Base-by-base conservation (phyloP, 495 filamentous ascomycete genomes). In the Cercophora sp. region DNA sequence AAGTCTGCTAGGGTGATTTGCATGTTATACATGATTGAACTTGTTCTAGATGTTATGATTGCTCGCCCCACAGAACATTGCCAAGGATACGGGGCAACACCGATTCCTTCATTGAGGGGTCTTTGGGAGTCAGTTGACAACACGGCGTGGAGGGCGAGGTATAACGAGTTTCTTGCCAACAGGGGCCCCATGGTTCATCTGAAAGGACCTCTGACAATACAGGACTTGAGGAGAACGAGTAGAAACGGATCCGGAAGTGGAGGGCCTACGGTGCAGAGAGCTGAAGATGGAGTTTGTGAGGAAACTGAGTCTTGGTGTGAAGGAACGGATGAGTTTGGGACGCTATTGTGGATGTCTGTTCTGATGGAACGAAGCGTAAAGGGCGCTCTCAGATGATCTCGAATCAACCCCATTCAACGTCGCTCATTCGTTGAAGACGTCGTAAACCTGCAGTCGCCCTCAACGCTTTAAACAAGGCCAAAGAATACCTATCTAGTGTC, bases 261-360 rank as follows among this genome's bases (percentile, higher is more conserved):
- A 16, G 24, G 11, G 3, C 18, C 13, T 11, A 10, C 13, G n/a
- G n/a, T 22, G 8, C 0, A 16, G 13, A 8, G 19, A n/a, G 16
- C 26, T 0, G 10, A 22, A 2, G 16, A 35, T 18, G 25, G 5
- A 18, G 20, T 2, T 13, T 32, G 13, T 16, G 18, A 31, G 45
- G 35, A 29, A 10, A 13, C 42, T 13, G 48, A 51, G 11, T 22
- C 27, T 15, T 51, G 48, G 48, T 51, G 35, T 19, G 48, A 41
- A 29, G 19, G 13, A 15, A 18, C 25, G 4, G 48, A 51, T 51
- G 48, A 51, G 8, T 51, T 51, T 31, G 48, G 48, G 1, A 8
- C 35, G 18, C 36, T 51, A 25, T 6, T 51, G 9, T 51, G 48
- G 48, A 51, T 51, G 48, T 39, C 48, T 18, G 34, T 20, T 24